phyloP scores from a whole-genome alignment of 345 rosid genomes.

The Kernera saxatilis region DNA sequence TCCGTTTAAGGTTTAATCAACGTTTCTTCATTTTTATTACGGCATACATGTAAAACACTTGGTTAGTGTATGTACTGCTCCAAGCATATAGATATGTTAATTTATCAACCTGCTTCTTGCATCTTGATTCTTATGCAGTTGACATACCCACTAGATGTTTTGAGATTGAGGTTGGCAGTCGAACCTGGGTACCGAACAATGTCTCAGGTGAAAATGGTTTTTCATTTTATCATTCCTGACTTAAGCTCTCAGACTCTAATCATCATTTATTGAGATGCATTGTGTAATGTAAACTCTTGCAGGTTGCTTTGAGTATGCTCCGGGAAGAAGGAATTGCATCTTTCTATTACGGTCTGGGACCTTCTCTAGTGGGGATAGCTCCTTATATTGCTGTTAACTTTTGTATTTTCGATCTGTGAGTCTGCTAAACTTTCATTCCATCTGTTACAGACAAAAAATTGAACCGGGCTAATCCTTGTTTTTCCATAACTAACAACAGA shows the following conservation, averaged over 20 bases:
- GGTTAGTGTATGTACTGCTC: not conserved
- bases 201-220: conserved; percentile 57
- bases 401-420: conserved; percentile 93
- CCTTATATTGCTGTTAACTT: conserved; percentile 97
- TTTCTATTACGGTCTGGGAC: conserved; percentile 89
- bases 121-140: conserved; percentile 39
- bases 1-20: not conserved
- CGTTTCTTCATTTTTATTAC: not conserved
- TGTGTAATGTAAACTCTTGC: conserved; percentile 7
- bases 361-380: conserved; percentile 89
- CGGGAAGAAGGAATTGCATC: conserved; percentile 90
- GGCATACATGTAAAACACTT: not conserved
- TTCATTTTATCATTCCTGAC: not conserved
- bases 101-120: not conserved
- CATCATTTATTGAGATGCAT: not conserved
- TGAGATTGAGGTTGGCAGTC: conserved; percentile 85
- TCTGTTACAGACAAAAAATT: not conserved
- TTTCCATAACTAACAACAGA: conserved; percentile 37
- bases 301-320: conserved; percentile 91
- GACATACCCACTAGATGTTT: conserved; percentile 95
- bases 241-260: not conserved
- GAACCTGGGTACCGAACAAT: conserved; percentile 84
- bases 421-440: conserved; percentile 6
- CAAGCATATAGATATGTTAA: not conserved
- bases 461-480: not conserved